Evolutionary conservation across 345 rosid genomes (phyloP).

Genomic region (Pugionium cornutum): DNA sequence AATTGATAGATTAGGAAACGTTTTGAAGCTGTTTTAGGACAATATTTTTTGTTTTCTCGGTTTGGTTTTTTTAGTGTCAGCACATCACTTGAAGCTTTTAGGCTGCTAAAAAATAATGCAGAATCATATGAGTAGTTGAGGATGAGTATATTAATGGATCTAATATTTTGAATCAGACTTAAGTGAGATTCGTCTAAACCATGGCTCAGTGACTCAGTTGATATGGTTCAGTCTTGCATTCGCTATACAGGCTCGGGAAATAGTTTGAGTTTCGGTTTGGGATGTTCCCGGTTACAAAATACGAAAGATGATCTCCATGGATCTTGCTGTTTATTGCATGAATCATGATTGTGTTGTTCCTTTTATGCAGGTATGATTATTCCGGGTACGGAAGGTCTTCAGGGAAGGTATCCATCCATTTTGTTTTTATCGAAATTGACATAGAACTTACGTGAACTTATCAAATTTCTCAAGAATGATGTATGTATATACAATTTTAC

Average conservation of each 20-base stretch:
- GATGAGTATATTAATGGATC: conserved; percentile 1
- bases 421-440: not conserved
- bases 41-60: not conserved
- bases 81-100: not conserved
- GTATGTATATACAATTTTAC: not conserved
- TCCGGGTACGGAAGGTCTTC: conserved; percentile 87
- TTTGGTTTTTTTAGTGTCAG: not conserved
- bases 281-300: too few species aligned
- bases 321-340: not conserved
- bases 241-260: too few species aligned
- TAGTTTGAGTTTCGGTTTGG: too few species aligned
- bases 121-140: not conserved
- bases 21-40: not conserved
- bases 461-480: too few species aligned
- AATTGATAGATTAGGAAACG: too few species aligned
- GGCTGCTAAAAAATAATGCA: not conserved
- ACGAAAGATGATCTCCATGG: too few species aligned
- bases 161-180: not conserved
- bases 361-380: conserved; percentile 75
- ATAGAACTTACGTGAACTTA: too few species aligned
- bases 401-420: conserved; percentile 64
- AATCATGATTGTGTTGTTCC: conserved; percentile 1
- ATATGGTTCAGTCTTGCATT: too few species aligned
- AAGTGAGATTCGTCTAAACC: not conserved
- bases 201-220: too few species aligned